Evolutionary conservation across 2,329 filamentous ascomycete genomes (phyloP), one percentile per base, ranked within the genome.

Genomic region (Stagonosporopsis chrysanthemi): DNA sequence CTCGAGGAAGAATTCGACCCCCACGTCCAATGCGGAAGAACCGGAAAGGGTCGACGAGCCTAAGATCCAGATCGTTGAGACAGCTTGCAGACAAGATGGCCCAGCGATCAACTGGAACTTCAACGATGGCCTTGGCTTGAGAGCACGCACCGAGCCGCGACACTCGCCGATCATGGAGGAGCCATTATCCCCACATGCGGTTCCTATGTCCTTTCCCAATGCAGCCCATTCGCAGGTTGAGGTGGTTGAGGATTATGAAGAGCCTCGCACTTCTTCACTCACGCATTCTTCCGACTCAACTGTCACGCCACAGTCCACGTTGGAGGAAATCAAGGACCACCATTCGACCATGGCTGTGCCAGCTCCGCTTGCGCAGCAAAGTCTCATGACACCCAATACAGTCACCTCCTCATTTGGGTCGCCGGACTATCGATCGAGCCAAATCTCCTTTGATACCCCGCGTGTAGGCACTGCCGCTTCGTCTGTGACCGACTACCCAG

Each of bases 401-500:
- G 83, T 84, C 47, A 83, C 86, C 4, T 82, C 81, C 0, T 77
- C 79, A 4, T 81, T 81, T 69, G 84, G 89, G 1, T 92, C 90
- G 5, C 90, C 90, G 0, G 85, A 89, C 50, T 76, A 79, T 54
- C 66, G 69, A 84, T 88, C 58, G 81, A 87, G 56, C 80, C 90
- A 80, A 75, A 88, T 86, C 4, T 82, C 80, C 0, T 87, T 90
- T 52, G 90, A 93, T 61, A 85, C 85, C 1, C 88, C 90, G 50
- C 84, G 88, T 19, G 84, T 92, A 26, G 90, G 89, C 6, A 92
- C 90, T 1, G 88, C 90, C 2, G 86, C 89, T 6, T 93, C 90
- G 1, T 92, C 90, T 0, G 80, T 89, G 40, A 84, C 86, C 0
- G 90, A 92, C 60, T 89, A 89, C 62, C 88, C 86, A 55, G 86